Percentiles rank a stretch among this genome's conserved stretches.
Evolutionary conservation across 345 rosid genomes (phyloP).

Genomic region (Bruguiera sexangula): DNA sequence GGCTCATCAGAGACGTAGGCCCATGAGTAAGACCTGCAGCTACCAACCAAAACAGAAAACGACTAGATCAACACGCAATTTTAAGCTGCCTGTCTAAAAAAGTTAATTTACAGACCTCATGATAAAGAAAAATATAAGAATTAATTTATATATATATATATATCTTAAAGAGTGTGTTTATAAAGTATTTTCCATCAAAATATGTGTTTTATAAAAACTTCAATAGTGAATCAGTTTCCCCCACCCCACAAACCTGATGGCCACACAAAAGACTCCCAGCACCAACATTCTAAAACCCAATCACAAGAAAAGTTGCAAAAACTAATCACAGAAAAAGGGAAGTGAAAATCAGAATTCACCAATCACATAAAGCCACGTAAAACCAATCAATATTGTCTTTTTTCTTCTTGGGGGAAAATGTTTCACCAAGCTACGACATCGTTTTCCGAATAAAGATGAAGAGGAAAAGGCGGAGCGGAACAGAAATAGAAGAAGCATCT

Average conservation of each 20-base stretch:
- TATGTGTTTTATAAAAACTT: not conserved
- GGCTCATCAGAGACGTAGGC: slow-evolving; percentile 16
- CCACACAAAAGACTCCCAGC: not conserved
- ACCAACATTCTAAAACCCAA: slow-evolving; percentile 1
- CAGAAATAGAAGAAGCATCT: not conserved
- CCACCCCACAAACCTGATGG: not conserved
- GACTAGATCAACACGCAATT: not conserved
- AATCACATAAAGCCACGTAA: too few species aligned
- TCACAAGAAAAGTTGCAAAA: not conserved
- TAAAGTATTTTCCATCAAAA: too few species aligned
- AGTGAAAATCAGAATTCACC: too few species aligned
- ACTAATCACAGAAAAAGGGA: not conserved
- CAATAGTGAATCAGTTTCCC: slow-evolving; percentile 9
- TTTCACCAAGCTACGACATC: not conserved
- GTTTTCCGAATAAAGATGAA: slow-evolving; percentile 2
- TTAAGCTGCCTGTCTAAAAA: too few species aligned
- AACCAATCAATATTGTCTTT: slow-evolving; percentile 13
- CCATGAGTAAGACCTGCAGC: slow-evolving; percentile 31
- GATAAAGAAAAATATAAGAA: too few species aligned
- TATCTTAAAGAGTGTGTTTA: too few species aligned
- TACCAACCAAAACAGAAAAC: slow-evolving; percentile 5
- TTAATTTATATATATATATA: too few species aligned
- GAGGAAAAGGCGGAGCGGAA: not conserved
- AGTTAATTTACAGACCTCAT: too few species aligned
- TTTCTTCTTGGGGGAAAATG: not conserved